Percentiles rank a stretch among this genome's conserved stretches.
These are phyloP conservation scores for Nothophoma quercina DNA, from an alignment of 2,329 filamentous ascomycete genomes.

Conservation along the genomic window DNA sequence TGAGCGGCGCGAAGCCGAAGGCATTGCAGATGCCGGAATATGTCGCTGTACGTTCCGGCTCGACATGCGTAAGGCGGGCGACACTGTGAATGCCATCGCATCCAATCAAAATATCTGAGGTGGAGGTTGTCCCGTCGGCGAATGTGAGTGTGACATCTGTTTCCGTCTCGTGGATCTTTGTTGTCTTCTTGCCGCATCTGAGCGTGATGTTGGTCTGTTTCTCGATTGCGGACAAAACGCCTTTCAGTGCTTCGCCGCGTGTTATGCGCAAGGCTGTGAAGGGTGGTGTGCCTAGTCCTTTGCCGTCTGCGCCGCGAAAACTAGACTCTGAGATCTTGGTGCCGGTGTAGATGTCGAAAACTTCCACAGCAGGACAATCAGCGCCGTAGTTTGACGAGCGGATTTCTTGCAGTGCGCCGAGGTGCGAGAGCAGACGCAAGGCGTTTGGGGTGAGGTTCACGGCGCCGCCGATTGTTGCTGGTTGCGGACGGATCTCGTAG, in stretches of 20 bases:
- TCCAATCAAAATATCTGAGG: constrained; percentile 61
- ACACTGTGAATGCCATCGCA: constrained; percentile 63
- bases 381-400: constrained; percentile 50
- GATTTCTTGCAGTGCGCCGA: constrained; percentile 58
- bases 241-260: constrained; percentile 54
- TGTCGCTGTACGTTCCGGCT: constrained; percentile 51
- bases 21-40: constrained; percentile 58
- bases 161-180: constrained; percentile 52
- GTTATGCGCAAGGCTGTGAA: constrained; percentile 56
- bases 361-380: constrained; percentile 54
- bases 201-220: constrained; percentile 52
- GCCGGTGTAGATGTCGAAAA: constrained; percentile 55
- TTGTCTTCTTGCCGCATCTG: constrained; percentile 53
- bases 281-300: constrained; percentile 54
- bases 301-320: constrained; percentile 53
- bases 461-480: constrained; percentile 63
- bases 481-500: constrained; percentile 57
- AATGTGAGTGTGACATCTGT: constrained; percentile 55
- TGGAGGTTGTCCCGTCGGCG: constrained; percentile 53
- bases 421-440: constrained; percentile 61
- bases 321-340: constrained; percentile 53
- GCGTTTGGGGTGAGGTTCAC: constrained; percentile 69
- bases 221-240: constrained; percentile 51
- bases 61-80: constrained; percentile 54
- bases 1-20: constrained; percentile 53